phyloP scores from a whole-genome alignment of 768 basidiomycete genomes.

The Boletus rubropictus region DNA sequence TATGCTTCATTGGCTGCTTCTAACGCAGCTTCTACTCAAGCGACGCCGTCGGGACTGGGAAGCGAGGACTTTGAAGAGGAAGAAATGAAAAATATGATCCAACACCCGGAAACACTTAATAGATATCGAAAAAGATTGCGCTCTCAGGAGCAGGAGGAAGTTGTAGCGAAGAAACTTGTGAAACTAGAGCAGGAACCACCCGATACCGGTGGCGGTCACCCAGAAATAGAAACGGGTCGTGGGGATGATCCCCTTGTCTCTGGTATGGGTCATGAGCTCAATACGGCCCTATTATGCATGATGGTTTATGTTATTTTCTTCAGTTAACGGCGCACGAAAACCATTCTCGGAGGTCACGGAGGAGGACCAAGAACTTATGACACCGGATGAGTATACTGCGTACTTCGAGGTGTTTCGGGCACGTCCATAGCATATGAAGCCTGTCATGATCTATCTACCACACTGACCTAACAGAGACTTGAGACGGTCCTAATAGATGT shows the following conservation, averaged over 20 bases:
- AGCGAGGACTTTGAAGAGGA: constrained; percentile 61
- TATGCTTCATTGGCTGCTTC: constrained; percentile 74
- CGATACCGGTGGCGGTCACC: constrained; percentile 15
- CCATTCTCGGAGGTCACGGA: constrained; percentile 80
- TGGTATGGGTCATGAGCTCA: constrained; percentile 39
- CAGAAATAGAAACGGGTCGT: not conserved
- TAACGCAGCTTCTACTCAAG: constrained; percentile 48
- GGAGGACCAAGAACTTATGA: constrained; percentile 90
- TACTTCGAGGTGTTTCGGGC: constrained; percentile 68
- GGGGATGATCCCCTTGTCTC: constrained; percentile 58
- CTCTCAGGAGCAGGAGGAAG: constrained; percentile 54
- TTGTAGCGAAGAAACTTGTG: constrained; percentile 33
- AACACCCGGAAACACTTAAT: constrained; percentile 64
- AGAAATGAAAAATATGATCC: constrained; percentile 59
- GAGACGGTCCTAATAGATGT: constrained; percentile 11
- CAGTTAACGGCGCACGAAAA: constrained; percentile 73
- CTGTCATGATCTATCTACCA: constrained; percentile 4
- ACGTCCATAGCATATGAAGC: constrained; percentile 21
- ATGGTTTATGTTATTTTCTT: not conserved
- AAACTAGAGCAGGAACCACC: constrained; percentile 36
- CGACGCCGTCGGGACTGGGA: constrained; percentile 55
- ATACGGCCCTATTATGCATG: not conserved
- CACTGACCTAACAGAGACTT: constrained; percentile 8
- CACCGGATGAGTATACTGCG: constrained; percentile 83
- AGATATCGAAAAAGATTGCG: constrained; percentile 71